These are phyloP conservation scores for Trichoderma harzianum DNA, from an alignment of 2,329 filamentous ascomycete genomes.

Conservation along the genomic window DNA sequence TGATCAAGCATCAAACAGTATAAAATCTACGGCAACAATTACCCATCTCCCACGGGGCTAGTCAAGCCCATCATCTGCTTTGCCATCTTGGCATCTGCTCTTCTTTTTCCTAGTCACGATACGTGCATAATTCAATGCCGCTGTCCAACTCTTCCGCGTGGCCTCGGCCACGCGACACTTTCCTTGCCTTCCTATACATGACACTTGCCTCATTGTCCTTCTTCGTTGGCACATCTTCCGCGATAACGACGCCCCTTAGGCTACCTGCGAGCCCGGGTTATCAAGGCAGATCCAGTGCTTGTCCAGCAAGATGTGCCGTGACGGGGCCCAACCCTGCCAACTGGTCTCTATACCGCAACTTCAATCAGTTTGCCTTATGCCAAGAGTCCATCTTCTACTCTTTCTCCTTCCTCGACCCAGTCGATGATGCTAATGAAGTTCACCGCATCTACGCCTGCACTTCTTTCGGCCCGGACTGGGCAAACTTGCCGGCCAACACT, in stretches of 20 bases:
- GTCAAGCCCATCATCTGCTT: neutral
- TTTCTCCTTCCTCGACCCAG: slow-evolving; percentile 34
- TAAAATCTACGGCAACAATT: neutral
- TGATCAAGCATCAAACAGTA: neutral
- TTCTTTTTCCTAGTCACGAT: neutral
- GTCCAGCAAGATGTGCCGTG: slow-evolving; percentile 25
- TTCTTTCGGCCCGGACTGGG: slow-evolving; percentile 22
- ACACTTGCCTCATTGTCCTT: neutral
- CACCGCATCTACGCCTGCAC: slow-evolving; percentile 28
- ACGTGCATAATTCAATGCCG: neutral
- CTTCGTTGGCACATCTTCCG: neutral
- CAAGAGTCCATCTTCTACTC: slow-evolving; percentile 32
- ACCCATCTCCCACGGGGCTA: neutral
- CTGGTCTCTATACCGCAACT: slow-evolving; percentile 27
- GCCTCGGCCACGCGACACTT: neutral
- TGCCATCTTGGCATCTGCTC: neutral
- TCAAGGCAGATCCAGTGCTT: slow-evolving; percentile 1
- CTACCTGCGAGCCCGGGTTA: neutral
- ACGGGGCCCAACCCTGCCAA: slow-evolving; percentile 25
- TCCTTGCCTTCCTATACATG: neutral
- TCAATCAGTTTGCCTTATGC: slow-evolving; percentile 29
- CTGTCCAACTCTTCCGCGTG: neutral
- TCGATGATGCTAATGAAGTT: slow-evolving; percentile 28
- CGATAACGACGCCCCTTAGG: neutral
- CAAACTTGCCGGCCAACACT: neutral